These are phyloP conservation scores for Stagonosporopsis vannaccii DNA, from an alignment of 2,329 filamentous ascomycete genomes.

Conservation along the genomic window DNA sequence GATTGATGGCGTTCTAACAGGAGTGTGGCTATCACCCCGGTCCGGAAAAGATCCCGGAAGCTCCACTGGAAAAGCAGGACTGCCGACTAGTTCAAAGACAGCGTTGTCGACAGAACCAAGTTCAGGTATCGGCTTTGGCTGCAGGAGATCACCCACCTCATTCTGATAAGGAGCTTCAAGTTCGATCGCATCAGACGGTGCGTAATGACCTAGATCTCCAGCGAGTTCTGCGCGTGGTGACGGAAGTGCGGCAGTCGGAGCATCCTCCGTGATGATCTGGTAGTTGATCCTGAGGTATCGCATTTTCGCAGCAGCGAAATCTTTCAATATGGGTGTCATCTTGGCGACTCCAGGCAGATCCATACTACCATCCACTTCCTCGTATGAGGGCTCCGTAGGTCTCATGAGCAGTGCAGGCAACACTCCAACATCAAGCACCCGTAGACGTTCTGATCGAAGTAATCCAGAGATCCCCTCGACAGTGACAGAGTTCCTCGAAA, in stretches of 20 bases:
- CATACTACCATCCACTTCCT: slow-evolving; percentile 32
- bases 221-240: slow-evolving; percentile 38
- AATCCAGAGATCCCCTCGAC: slow-evolving; percentile 64
- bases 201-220: slow-evolving; percentile 30
- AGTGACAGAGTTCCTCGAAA: slow-evolving; percentile 63
- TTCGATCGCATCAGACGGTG: slow-evolving; percentile 35
- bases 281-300: slow-evolving; percentile 65
- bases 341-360: slow-evolving; percentile 61
- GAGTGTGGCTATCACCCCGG: background rate
- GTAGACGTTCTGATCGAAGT: slow-evolving; percentile 59
- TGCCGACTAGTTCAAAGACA: slow-evolving; percentile 39
- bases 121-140: slow-evolving; percentile 24
- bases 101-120: slow-evolving; percentile 29
- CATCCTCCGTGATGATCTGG: slow-evolving; percentile 59
- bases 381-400: slow-evolving; percentile 31
- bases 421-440: slow-evolving; percentile 64
- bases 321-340: slow-evolving; percentile 59
- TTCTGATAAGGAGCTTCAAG: slow-evolving; percentile 29
- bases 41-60: slow-evolving; percentile 33
- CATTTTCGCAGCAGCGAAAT: slow-evolving; percentile 56
- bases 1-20: slow-evolving; percentile 20
- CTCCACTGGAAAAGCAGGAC: slow-evolving; percentile 35
- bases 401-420: slow-evolving; percentile 42
- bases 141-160: slow-evolving; percentile 34
- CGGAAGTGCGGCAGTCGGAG: slow-evolving; percentile 21